These are phyloP conservation scores for Saksenaea oblongispora DNA, from an alignment of 371 early-diverging fungal species.

Conservation along the genomic window DNA sequence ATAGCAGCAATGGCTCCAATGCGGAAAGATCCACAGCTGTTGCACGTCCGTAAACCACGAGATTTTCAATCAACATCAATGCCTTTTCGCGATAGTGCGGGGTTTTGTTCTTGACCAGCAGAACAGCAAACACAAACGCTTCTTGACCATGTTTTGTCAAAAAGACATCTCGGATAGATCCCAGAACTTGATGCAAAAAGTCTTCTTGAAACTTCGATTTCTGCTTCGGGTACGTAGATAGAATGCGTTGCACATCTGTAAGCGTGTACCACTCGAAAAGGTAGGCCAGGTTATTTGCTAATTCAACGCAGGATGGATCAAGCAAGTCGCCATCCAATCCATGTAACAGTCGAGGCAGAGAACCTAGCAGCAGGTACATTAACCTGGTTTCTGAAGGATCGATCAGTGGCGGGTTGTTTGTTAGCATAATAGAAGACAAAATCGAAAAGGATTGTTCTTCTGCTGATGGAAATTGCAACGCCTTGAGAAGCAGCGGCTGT, in stretches of 20 bases:
- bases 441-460: constrained; percentile 53
- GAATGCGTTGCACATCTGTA: constrained; percentile 52
- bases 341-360: constrained; percentile 69
- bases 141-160: constrained; percentile 63
- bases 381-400: constrained; percentile 64
- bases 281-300: constrained; percentile 52
- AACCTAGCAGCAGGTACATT: constrained; percentile 68
- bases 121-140: constrained; percentile 64
- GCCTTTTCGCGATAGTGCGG: constrained; percentile 65
- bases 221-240: constrained; percentile 65
- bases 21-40: constrained; percentile 46
- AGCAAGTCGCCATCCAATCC: constrained; percentile 48
- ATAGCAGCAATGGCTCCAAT: constrained; percentile 49
- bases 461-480: constrained; percentile 63
- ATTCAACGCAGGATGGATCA: constrained; percentile 24
- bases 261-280: constrained; percentile 58
- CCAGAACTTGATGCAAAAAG: constrained; percentile 68
- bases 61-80: constrained; percentile 63
- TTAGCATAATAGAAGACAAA: constrained; percentile 42
- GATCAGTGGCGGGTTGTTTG: constrained; percentile 65
- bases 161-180: constrained; percentile 64
- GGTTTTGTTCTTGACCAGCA: constrained; percentile 65
- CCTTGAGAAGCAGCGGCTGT: constrained; percentile 75
- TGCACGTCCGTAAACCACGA: constrained; percentile 48
- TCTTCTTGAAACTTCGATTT: constrained; percentile 73